Evolutionary conservation across 805 yeast species (phyloP).

Genomic region (Monosporozyma siamensis): DNA sequence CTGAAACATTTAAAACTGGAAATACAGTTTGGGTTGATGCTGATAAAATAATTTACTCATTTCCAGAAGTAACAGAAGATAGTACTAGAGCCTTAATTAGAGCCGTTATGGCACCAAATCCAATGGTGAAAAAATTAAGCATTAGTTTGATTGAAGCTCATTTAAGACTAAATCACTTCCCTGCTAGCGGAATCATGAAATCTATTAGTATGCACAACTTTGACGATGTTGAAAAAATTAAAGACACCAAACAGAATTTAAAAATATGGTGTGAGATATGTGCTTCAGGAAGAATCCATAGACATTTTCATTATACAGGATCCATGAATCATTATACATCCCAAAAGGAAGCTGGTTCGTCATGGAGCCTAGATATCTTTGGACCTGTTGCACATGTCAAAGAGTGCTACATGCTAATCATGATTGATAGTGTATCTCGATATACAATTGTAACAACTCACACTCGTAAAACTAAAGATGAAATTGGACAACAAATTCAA

Average conservation of each 20-base stretch:
- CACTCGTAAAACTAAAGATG: background rate
- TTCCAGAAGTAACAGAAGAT: too few relatives aligned
- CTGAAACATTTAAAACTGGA: background rate
- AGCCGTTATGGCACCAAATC: background rate
- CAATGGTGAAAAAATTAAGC: background rate
- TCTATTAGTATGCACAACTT: background rate
- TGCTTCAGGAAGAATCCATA: slow-evolving; percentile 1
- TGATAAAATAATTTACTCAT: background rate
- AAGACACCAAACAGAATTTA: background rate
- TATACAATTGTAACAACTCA: slow-evolving; percentile 4
- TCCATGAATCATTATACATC: slow-evolving; percentile 6
- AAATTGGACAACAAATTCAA: slow-evolving; percentile 1
- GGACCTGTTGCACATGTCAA: slow-evolving; percentile 4
- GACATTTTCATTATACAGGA: slow-evolving; percentile 3
- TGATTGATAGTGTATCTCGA: slow-evolving; percentile 9
- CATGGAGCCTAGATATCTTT: slow-evolving; percentile 6
- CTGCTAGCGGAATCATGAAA: background rate
- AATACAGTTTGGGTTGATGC: slow-evolving; percentile 2
- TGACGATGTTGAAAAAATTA: slow-evolving; percentile 2
- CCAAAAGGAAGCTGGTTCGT: slow-evolving; percentile 2
- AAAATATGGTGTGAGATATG: slow-evolving; percentile 3
- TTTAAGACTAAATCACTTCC: slow-evolving; percentile 1
- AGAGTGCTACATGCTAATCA: slow-evolving; percentile 3
- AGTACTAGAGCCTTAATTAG: too few relatives aligned
- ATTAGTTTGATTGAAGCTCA: slow-evolving; percentile 4